Percentiles rank a stretch among this genome's conserved stretches.
phyloP scores from a whole-genome alignment of 805 yeast genomes.

The Zygotorulaspora danielsina region DNA sequence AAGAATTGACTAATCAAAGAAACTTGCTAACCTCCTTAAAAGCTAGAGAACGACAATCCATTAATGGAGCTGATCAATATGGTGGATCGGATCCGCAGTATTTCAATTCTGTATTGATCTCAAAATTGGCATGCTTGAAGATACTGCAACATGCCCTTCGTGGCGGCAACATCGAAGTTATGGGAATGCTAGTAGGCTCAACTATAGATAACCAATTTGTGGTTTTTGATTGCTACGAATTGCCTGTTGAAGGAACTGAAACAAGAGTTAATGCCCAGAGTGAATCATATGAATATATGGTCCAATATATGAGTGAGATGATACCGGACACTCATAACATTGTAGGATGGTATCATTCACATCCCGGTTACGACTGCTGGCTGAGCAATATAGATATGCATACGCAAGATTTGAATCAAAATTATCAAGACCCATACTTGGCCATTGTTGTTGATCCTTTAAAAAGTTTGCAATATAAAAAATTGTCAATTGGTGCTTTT shows the following conservation, averaged over 20 bases:
- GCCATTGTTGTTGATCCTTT: slow-evolving; percentile 87
- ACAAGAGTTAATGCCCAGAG: slow-evolving; percentile 91
- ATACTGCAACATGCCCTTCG: slow-evolving; percentile 76
- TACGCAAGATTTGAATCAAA: slow-evolving; percentile 80
- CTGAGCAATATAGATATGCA: slow-evolving; percentile 87
- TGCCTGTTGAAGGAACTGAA: slow-evolving; percentile 96
- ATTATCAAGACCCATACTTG: slow-evolving; percentile 84
- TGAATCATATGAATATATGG: slow-evolving; percentile 95
- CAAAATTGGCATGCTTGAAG: slow-evolving; percentile 66
- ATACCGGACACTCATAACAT: slow-evolving; percentile 55
- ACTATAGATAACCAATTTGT: slow-evolving; percentile 52
- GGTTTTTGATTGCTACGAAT: slow-evolving; percentile 74
- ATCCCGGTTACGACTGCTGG: slow-evolving; percentile 98
- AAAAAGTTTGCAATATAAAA: slow-evolving; percentile 55
- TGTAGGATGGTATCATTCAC: slow-evolving; percentile 99
- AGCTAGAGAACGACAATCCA: background rate
- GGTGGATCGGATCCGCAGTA: slow-evolving; percentile 9
- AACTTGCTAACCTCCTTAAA: slow-evolving; percentile 1
- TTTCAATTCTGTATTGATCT: slow-evolving; percentile 39
- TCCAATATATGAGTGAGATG: slow-evolving; percentile 58
- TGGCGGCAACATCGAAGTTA: slow-evolving; percentile 85
- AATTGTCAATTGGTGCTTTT: slow-evolving; percentile 84
- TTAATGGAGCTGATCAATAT: background rate
- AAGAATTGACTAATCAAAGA: slow-evolving; percentile 3
- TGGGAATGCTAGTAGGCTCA: slow-evolving; percentile 92